These are phyloP conservation scores for Gracilariopsis chorda DNA, from an alignment of 23 red algal genomes.

Conservation along the genomic window DNA sequence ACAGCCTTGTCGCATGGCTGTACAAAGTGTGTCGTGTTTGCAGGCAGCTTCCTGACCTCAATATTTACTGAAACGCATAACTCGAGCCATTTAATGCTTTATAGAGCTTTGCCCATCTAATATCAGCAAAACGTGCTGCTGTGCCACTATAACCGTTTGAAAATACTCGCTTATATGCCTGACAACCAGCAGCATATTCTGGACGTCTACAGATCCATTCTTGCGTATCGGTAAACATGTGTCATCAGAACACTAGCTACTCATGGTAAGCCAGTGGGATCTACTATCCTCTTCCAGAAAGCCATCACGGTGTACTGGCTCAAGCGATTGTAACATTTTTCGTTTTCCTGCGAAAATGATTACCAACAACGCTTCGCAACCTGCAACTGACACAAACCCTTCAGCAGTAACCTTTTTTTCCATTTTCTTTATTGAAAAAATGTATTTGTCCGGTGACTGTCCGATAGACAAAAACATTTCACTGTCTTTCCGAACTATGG, in stretches of 20 bases:
- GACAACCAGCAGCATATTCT: background rate
- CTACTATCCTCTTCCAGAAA: background rate
- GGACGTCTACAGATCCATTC: background rate
- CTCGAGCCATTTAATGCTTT: background rate
- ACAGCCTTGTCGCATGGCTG: background rate
- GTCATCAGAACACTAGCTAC: background rate
- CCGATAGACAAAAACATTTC: background rate
- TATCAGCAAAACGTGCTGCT: background rate
- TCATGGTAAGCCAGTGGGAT: background rate
- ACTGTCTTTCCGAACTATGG: background rate
- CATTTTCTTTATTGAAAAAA: background rate
- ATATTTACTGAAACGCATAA: background rate
- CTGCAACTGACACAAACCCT: background rate
- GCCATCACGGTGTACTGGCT: too few species aligned
- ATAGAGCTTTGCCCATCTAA: background rate
- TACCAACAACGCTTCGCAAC: background rate
- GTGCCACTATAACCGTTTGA: background rate
- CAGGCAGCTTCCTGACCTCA: background rate
- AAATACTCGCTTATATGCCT: background rate
- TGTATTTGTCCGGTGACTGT: background rate
- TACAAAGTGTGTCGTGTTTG: background rate
- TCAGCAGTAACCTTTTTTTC: background rate
- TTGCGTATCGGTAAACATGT: background rate
- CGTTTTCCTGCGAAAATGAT: background rate
- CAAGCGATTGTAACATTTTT: background rate